Evolutionary conservation across 176 grass and related monocot genomes (phyloP), one percentile per base, ranked within the genome.

Genomic region (Phoenix dactylifera): DNA sequence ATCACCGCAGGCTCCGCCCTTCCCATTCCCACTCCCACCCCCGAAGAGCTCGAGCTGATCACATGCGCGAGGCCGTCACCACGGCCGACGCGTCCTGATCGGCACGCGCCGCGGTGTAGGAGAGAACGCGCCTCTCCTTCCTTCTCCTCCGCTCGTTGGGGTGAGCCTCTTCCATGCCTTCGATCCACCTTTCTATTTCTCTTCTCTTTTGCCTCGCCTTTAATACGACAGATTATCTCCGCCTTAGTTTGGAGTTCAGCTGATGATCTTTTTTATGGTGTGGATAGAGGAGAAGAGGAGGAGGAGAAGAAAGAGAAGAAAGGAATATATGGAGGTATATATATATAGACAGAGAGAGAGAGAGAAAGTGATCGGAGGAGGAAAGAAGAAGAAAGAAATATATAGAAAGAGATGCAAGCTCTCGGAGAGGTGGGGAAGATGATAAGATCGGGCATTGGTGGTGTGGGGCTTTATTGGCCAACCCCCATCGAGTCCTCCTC

Each of bases 151-250:
- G 68, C 23, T 35, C 49, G 58, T 78, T 72, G 52, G 88, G 83
- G 54, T 93, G 82, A 54, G 71, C 70, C 94, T 81, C 87, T 93
- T 99, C 53, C 88, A 99, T 89, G 74, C 64, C 82, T 50, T 70
- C 79, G 76, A 66, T 89, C 84, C 89, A 93, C 94, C 81, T 92
- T 89, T 64, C 19, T 62, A 50, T 48, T 23, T 17, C 22, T 57
- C n/a, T 50, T 26, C 16, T 18, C 28, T 15, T 54, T 22, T 19
- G 14, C 50, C 16, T 66, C 49, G 1, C 19, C 48, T 18, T 4
- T 7, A n/a, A 23, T 54, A 10, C 18, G 0, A 5, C 7, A 4
- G 20, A 35, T 18, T 12, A 20, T 3, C 9, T 49, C 35, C 18
- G 22, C 35, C 1, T 49, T 63, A 19, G 15, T 24, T 22, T 35